These are phyloP conservation scores for Penicillium paneum DNA, from an alignment of 2,329 filamentous ascomycete genomes.

Conservation along the genomic window DNA sequence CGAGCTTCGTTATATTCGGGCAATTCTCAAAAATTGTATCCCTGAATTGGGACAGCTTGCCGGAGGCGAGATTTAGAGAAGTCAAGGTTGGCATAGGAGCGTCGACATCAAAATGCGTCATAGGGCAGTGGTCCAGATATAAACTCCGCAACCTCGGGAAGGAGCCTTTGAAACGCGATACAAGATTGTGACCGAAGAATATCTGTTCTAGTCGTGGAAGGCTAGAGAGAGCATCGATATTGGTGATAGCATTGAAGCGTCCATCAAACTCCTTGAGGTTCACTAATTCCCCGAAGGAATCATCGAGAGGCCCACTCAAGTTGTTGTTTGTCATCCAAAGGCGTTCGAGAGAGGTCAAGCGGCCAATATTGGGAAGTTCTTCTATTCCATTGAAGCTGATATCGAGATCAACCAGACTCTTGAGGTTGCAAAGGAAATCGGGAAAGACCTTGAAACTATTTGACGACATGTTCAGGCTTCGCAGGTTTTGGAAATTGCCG, in stretches of 20 bases:
- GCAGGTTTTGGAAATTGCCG: conserved; percentile 70
- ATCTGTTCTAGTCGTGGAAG: conserved; percentile 84
- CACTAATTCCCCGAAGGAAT: conserved; percentile 67
- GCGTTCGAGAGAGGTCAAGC: conserved; percentile 75
- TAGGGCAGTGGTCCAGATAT: conserved; percentile 89
- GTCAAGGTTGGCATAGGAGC: conserved; percentile 76
- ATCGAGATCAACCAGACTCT: conserved; percentile 84
- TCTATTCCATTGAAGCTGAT: conserved; percentile 94
- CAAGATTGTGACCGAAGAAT: conserved; percentile 85
- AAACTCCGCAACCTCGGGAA: conserved; percentile 81
- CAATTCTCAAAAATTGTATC: conserved; percentile 87
- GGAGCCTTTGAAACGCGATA: conserved; percentile 85
- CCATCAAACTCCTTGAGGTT: conserved; percentile 88
- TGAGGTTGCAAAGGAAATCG: conserved; percentile 75
- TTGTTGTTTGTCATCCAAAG: conserved; percentile 96
- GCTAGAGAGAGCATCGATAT: conserved; percentile 80
- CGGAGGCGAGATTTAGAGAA: conserved; percentile 82
- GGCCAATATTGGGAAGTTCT: conserved; percentile 73
- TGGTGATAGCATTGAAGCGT: conserved; percentile 85
- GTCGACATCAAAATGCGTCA: conserved; percentile 87
- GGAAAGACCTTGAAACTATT: conserved; percentile 87
- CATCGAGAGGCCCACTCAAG: conserved; percentile 70
- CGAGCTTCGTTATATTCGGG: conserved; percentile 79
- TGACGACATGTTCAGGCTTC: conserved; percentile 87
- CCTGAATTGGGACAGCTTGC: conserved; percentile 81